These are phyloP conservation scores for Curvularia verruculosa DNA, from an alignment of 2,329 filamentous ascomycete species.

Conservation along the genomic window DNA sequence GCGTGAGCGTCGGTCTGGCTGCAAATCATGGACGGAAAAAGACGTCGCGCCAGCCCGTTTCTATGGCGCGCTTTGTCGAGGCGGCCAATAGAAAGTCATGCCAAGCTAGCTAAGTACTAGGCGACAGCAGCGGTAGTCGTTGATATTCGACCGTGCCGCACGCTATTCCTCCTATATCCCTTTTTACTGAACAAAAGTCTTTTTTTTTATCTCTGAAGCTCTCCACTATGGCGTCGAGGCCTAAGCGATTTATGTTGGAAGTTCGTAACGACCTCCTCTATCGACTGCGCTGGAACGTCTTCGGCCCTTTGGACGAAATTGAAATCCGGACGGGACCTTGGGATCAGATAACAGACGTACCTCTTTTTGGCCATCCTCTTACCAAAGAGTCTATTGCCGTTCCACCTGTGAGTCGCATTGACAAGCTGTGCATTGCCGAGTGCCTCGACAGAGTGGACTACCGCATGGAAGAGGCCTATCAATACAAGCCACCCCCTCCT, in stretches of 20 bases:
- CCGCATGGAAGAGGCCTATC: constrained; percentile 3
- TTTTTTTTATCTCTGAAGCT: not conserved
- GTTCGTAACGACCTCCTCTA: constrained; percentile 13
- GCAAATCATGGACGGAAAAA: not conserved
- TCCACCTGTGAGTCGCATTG: not conserved
- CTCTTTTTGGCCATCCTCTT: constrained; percentile 7
- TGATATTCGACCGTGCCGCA: not conserved
- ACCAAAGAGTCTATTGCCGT: constrained; percentile 1
- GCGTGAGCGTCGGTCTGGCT: not conserved
- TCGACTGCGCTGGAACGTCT: constrained; percentile 18
- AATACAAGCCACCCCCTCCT: constrained; percentile 5
- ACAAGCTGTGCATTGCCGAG: not conserved
- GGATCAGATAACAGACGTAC: not conserved
- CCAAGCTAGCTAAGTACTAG: not conserved
- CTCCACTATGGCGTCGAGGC: not conserved
- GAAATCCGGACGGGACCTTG: constrained; percentile 4
- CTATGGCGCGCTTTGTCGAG: not conserved
- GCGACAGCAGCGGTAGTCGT: not conserved
- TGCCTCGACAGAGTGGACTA: not conserved
- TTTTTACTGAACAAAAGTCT: not conserved
- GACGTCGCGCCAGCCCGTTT: not conserved
- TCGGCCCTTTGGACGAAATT: constrained; percentile 6
- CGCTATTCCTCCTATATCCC: not conserved
- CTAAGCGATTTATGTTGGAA: not conserved
- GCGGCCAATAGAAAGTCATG: not conserved